Evolutionary conservation across 257 asterid species (phyloP), one percentile per base, ranked within the genome.

Genomic region (Nicotiana attenuata): DNA sequence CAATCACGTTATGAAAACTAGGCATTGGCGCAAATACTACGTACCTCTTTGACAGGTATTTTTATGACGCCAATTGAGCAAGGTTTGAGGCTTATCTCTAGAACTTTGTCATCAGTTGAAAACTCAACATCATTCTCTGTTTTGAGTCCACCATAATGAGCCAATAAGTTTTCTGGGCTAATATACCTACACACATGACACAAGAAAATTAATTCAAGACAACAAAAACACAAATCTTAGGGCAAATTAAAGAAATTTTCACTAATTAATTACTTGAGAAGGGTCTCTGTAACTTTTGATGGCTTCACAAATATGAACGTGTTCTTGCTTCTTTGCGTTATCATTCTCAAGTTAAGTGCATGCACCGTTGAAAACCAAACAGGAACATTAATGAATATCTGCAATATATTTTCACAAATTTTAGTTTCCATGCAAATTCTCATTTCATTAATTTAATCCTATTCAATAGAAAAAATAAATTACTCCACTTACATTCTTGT

Each of bases 341-440:
- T 85, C 78, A 91, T 81, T 81, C 93, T 85, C 41, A 92, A 83
- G 76, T 92, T 87, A 41, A 95, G 59, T 15, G 97, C 92, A 68
- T 93, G 86, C 29, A 91, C 65, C 17, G 98, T 89, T 35, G 87
- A 28, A 80, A 86, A 91, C 98, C 97, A 93, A 35, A 91, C 80
- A 1, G 99, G 97, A 79, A 90, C 91, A 52, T 95, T 92, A 78
- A 93, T 82, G 83, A 93, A 78, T n/a, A 95, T 73, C 99, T 95
- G 98, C 91, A 87, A 76, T 10, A 9, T 41, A n/a, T 69, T 5
- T 20, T 29, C 78, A 20, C 45, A 24, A 14, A 71, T n/a, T n/a
- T n/a, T 41, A 41, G 50, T 2, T 69, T 38, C 13, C 19, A 71
- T 20, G 35, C 78, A 71, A 13, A 45, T 5, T 45, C 14, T 41